Base-by-base conservation (phyloP, 352 stramenopile species). In the Plasmopara viticola region DNA sequence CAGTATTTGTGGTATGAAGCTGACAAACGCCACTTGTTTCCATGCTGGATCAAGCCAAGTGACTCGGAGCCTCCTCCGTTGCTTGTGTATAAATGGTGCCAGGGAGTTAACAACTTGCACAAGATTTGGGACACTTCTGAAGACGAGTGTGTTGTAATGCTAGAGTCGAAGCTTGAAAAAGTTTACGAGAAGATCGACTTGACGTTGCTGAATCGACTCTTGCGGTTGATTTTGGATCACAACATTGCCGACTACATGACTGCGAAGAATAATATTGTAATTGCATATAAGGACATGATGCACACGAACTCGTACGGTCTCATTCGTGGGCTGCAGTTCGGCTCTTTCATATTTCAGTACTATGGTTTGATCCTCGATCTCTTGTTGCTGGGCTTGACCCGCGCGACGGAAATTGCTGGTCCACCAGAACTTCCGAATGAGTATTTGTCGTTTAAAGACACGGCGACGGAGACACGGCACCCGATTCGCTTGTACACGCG, bases 171-270 rank as follows among this genome's bases (percentile, higher is more conserved):
- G 58, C 94, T 99, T 34, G 97, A 99, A 58, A 99, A 99, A 64
- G 96, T 99, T 60, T 99, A 98, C 68, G 97, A 99, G 57, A 99
- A 99, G 81, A 98, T 99, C 61, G 97, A 99, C 63, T 68, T 99
- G 56, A 99, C 96, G 28, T 68, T 99, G 41, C 63, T 99, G 45
- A 99, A 99, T 71, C 80, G 97, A 20, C 77, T 99, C 25, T 68
- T 99, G 53, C 88, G 97, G 9, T 75, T 99, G 44, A 98, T 99
- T 73, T 82, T 99, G 40, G 97, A 99, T 74, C 97, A 99, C 75
- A 99, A 99, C 67, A 99, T 99, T 59, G 97, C 97, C 9, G 97
- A 99, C 64, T 99, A 99, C 78, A 99, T 99, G 90, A 99, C 96
- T 10, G 96, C 96, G 4, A 99, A 99, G 82, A 99, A 99, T 78